Conservation (phyloP, 345 rosid genomes). For the Combretum micranthum region DNA sequence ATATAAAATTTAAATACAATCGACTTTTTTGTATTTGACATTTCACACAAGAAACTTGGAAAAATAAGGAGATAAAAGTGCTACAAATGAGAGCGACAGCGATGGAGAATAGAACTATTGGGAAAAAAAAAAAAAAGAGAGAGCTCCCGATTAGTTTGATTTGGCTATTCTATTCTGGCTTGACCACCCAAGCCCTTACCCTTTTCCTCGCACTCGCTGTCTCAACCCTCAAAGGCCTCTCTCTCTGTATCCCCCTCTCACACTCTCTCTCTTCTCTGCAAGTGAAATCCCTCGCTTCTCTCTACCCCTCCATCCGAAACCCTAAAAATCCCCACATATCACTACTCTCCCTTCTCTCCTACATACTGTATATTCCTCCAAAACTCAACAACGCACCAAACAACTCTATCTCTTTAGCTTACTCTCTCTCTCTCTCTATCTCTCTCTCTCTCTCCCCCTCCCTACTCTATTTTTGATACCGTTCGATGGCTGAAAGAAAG, state of each 20-base stretch:
- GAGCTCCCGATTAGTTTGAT: conserved; percentile 9
- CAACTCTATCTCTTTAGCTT: conserved; percentile 6
- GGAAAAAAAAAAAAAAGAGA: too few species aligned
- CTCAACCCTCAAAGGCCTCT: too few species aligned
- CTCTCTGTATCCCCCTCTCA: conserved; percentile 1
- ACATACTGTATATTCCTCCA: too few species aligned
- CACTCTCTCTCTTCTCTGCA: conserved; percentile 11
- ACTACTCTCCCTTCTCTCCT: conserved; percentile 1
- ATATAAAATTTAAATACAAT: neutral
- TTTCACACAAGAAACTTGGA: neutral
- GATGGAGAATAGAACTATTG: neutral
- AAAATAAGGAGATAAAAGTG: neutral
- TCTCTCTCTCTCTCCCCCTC: conserved; percentile 1
- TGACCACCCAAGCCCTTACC: conserved; percentile 38
- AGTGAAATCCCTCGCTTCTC: conserved; percentile 1
- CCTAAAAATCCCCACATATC: conserved; percentile 11
- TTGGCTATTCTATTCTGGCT: conserved; percentile 16
- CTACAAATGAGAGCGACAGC: neutral
- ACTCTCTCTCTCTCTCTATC: conserved; percentile 7
- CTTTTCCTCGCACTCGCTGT: conserved; percentile 3
- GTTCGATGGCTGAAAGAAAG: conserved; percentile 65
- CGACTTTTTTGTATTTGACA: too few species aligned
- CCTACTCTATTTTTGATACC: conserved; percentile 6
- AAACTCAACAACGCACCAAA: neutral
- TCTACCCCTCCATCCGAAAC: conserved; percentile 21